Evolutionary conservation across 495 filamentous ascomycete species (phyloP), one percentile per base, ranked within the genome.

Genomic region (Penicillium ochrochloron): DNA sequence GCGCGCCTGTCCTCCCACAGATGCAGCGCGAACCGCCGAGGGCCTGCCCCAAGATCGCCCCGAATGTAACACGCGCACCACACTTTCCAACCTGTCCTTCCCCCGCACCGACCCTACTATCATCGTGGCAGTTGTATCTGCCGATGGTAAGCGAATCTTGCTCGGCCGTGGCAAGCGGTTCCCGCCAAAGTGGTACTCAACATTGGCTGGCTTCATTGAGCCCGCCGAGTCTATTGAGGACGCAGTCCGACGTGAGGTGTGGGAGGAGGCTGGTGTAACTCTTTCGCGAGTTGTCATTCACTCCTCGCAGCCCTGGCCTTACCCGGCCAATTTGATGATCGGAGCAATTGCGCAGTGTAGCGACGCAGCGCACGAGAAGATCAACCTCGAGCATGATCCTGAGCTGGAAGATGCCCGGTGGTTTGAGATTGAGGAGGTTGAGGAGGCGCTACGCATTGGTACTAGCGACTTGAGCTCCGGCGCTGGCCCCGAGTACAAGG

Each of bases 171-270:
- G 90, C 68, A 90, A 90, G 70, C 83, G 91, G 29, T 98, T 89
- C 85, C 95, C 95, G 1, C 82, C 85, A 4, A 78, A 87, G 67
- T 97, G 91, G 91, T 98, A 93, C 80, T 88, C 83, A 59, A 96
- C 94, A 2, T 86, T 99, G 3, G 95, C 95, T 0, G 96, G 95
- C 0, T 99, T 99, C 76, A 88, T 94, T 62, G 95, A 99, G 76
- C 95, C 95, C 8, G 96, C 90, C 1, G 95, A 99, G 82, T 91
- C 87, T 11, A 89, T 98, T 61, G 96, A 98, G 72, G 96, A 97
- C 76, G 93, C 95, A 6, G 94, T 98, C 1, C 87, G 96, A 0
- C 84, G 95, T 56, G 96, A 99, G 76, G 93, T 97, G 1, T 98
- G 93, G 92, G 95, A 99, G 72, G 95, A 99, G 74, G 86, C 89